Evolutionary conservation across 768 basidiomycete genomes (phyloP).

Genomic region (Rhizopogon vinicolor): DNA sequence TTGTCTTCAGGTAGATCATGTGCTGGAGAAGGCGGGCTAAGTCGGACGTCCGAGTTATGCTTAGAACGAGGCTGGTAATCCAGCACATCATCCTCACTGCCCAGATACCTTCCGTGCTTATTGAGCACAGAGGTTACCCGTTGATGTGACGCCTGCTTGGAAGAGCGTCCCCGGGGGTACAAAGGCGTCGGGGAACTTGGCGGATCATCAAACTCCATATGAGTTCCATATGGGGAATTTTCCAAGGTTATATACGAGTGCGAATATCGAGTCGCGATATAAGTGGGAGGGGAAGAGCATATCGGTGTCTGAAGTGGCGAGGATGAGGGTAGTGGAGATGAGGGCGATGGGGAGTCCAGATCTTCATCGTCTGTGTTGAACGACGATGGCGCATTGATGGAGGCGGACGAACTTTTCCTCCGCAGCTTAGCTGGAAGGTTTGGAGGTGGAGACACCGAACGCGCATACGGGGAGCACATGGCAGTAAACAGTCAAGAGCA

Average conservation of each 20-base stretch:
- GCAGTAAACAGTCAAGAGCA: conserved; percentile 20
- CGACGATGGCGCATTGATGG: conserved; percentile 3
- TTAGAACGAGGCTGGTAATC: background rate
- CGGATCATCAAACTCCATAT: background rate
- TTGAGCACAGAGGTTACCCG: background rate
- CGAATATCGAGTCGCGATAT: background rate
- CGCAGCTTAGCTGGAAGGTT: conserved; percentile 15
- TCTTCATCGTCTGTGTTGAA: background rate
- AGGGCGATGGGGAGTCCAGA: conserved; percentile 5
- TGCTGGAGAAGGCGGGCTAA: background rate
- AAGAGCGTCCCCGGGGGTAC: background rate
- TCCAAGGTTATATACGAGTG: background rate
- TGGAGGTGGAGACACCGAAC: conserved; percentile 7
- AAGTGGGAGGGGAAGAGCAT: background rate
- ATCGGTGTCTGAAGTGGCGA: conserved; percentile 14
- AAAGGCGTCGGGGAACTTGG: conserved; percentile 3
- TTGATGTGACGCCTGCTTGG: background rate
- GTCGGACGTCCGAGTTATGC: background rate
- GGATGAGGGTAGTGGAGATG: conserved; percentile 17
- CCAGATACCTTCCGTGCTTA: background rate
- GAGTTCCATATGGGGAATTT: too few species aligned
- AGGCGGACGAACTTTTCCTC: conserved; percentile 19
- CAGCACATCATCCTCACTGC: background rate
- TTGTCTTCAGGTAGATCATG: conserved; percentile 7
- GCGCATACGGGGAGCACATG: conserved; percentile 16